These are phyloP conservation scores for Magnusiomyces fungicola DNA, from an alignment of 1,139 yeast genomes.

Conservation along the genomic window DNA sequence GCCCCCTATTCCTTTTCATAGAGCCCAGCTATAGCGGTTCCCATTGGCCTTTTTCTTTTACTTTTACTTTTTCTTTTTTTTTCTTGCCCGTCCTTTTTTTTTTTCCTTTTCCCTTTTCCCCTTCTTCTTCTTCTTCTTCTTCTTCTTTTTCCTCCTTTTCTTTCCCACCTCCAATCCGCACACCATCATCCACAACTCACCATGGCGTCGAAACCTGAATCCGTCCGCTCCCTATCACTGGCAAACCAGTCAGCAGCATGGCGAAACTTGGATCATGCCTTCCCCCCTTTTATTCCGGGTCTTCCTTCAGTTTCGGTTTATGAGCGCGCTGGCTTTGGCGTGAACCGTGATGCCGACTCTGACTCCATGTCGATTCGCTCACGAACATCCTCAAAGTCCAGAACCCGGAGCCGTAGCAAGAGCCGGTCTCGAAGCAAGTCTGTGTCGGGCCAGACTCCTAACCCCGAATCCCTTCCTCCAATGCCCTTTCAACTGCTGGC, in stretches of 20 bases:
- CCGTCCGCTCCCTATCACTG: neutral
- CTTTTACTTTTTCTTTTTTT: neutral
- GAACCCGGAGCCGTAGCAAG: neutral
- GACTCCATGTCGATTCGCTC: slow-evolving; percentile 2
- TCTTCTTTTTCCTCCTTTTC: neutral
- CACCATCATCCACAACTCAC: neutral
- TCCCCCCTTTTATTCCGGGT: slow-evolving; percentile 33
- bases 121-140: neutral
- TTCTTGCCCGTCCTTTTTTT: neutral
- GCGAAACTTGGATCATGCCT: slow-evolving; percentile 32
- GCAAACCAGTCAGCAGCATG: slow-evolving; percentile 1
- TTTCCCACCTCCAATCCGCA: neutral
- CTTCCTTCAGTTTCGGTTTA: slow-evolving; percentile 31
- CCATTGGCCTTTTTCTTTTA: neutral
- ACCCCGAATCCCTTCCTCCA: slow-evolving; percentile 86
- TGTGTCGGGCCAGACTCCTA: slow-evolving; percentile 54
- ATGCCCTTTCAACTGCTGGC: slow-evolving; percentile 76
- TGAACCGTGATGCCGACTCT: slow-evolving; percentile 18
- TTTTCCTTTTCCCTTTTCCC: neutral
- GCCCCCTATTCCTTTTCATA: too few relatives aligned
- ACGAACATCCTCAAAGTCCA: neutral
- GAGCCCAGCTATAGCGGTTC: too few relatives aligned
- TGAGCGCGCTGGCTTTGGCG: slow-evolving; percentile 37
- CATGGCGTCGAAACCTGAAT: neutral
- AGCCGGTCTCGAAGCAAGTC: neutral